Base-by-base conservation (phyloP, 306 rosid genomes). In the Fagus sylvatica region DNA sequence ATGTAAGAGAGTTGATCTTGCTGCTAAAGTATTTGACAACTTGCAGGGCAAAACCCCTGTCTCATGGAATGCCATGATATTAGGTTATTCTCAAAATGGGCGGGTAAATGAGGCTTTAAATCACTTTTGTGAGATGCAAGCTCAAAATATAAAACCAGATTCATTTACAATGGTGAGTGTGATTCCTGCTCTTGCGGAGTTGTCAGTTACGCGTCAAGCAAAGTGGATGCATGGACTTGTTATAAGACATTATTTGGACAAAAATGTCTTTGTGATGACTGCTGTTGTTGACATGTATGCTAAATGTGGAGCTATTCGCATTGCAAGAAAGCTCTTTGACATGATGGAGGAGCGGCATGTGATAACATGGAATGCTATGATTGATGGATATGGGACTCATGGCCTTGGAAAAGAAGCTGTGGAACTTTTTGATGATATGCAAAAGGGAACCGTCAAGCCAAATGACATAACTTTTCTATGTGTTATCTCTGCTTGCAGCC, bases 181-280 rank as follows among this genome's bases (percentile, higher is more conserved):
- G 64, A 85, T 88, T 68, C 85, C 91, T 28, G 97, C 98, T 62
- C 79, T 94, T 69, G 94, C 97, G 1, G 97, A 90, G 48, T 90
- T 94, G 78, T 94, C 98, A 1, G 87, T 89, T 71, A 87, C 85
- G 5, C 94, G 94, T 28, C 94, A 89, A 56, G 96, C 98, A 22
- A 94, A 90, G 89, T 94, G 98, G 98, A 89, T 94, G 80, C 96
- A 94, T 72, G 97, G 97, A 73, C 90, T 92, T 68, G 90, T 88
- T 65, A 78, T 88, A 46, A 84, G 96, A 82, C 84, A 86, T 22
- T 83, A 87, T 78, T 88, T 88, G 79, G 92, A 92, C 82, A 85
- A 79, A 69, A 92, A 92, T 57, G 81, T 92, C 37, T 94, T 82
- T 72, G 98, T 94, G 39, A 75, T 86, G 82, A 92, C 98, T 51